These are phyloP conservation scores for Pichia sp. DNA, from an alignment of 1,139 yeast species.

Conservation along the genomic window DNA sequence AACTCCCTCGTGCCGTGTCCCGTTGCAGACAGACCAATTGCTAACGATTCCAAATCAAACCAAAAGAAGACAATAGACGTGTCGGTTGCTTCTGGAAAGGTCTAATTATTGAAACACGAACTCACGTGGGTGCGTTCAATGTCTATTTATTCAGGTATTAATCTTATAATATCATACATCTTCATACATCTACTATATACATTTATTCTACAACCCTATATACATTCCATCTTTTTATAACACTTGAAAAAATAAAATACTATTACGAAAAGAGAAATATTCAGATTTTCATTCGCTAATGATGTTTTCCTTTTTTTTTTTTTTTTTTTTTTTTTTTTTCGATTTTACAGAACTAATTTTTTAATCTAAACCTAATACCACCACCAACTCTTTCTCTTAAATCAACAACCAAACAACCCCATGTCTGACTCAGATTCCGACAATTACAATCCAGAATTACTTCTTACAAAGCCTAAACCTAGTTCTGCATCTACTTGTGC, in stretches of 20 bases:
- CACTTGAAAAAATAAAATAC: too few relatives aligned
- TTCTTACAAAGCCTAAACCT: background rate
- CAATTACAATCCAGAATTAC: conserved; percentile 18
- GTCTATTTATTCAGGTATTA: too few relatives aligned
- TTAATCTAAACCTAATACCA: background rate
- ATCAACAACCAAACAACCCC: too few relatives aligned
- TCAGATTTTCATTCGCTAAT: background rate
- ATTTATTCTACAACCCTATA: too few relatives aligned
- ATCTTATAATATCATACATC: too few relatives aligned
- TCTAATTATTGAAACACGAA: too few relatives aligned
- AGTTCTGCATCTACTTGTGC: background rate
- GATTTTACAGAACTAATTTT: too few relatives aligned
- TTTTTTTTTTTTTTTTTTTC: background rate
- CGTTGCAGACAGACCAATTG: conserved; percentile 39
- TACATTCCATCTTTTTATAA: too few relatives aligned
- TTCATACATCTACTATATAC: too few relatives aligned
- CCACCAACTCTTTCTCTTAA: too few relatives aligned
- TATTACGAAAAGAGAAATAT: background rate
- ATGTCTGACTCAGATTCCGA: conserved; percentile 14
- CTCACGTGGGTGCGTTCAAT: background rate
- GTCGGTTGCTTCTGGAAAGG: too few relatives aligned
- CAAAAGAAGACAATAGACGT: too few relatives aligned
- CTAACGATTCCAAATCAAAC: conserved; percentile 32
- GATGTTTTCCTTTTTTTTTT: background rate
- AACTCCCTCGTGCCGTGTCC: conserved; percentile 75